Conservation (phyloP, 208 protist genomes). For the Balamuthia mandrillaris region DNA sequence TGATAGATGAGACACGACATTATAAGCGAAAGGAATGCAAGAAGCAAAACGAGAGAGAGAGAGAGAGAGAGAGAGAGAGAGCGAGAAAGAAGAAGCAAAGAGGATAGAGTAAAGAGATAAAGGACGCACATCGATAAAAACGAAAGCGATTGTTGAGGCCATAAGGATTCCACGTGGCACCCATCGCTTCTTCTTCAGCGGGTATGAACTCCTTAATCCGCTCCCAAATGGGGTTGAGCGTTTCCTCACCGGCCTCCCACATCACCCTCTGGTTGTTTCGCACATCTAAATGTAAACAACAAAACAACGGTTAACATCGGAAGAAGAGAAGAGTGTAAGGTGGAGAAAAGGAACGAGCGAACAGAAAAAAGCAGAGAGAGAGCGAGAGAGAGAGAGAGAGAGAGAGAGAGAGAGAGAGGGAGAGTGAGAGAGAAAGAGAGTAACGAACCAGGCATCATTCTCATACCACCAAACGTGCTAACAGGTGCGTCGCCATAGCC, state of each 20-base stretch:
- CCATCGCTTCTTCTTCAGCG: neutral
- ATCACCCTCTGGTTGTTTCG: slow-evolving; percentile 40
- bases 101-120: neutral
- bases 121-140: slow-evolving; percentile 24
- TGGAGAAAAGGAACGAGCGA: neutral
- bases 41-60: neutral
- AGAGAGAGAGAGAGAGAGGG: too few species aligned
- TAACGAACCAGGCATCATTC: neutral
- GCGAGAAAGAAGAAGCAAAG: neutral
- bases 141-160: slow-evolving; percentile 37
- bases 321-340: too few species aligned
- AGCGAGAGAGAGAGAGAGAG: too few species aligned
- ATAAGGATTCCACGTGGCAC: neutral
- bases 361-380: neutral
- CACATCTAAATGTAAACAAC: neutral
- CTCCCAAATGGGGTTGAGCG: slow-evolving; percentile 18
- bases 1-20: neutral
- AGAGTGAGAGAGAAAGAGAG: too few species aligned
- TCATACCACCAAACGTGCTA: neutral
- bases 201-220: neutral
- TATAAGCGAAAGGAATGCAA: neutral
- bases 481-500: slow-evolving; percentile 19
- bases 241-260: neutral
- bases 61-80: neutral
- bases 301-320: neutral